Conservation (phyloP, 2,329 filamentous ascomycete genomes). For the Arachnomyces sp. region DNA sequence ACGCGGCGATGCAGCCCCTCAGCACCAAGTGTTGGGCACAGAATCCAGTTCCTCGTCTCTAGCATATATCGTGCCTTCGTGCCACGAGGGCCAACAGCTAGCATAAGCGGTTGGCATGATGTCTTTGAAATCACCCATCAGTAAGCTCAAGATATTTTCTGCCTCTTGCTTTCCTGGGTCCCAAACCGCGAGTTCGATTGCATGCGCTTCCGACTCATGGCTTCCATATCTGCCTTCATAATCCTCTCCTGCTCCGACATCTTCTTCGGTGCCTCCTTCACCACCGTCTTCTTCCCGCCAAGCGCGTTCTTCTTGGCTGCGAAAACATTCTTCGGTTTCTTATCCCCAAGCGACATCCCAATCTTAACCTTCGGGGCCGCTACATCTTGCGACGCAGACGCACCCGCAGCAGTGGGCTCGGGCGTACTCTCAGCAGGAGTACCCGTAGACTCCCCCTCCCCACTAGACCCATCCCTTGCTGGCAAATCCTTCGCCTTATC, state of each 20-base stretch:
- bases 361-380: conserved; percentile 7
- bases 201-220: conserved; percentile 7
- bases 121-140: too few species aligned
- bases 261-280: conserved; percentile 7
- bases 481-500: background rate
- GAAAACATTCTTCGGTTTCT: conserved; percentile 14
- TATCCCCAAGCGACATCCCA: background rate
- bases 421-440: conserved; percentile 3
- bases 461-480: background rate
- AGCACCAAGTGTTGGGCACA: too few species aligned
- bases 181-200: conserved; percentile 1
- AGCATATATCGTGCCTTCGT: too few species aligned
- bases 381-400: conserved; percentile 2
- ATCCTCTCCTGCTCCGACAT: conserved; percentile 11
- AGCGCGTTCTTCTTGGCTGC: conserved; percentile 10
- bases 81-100: too few species aligned
- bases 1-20: too few species aligned
- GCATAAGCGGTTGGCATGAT: too few species aligned
- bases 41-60: too few species aligned
- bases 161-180: conserved; percentile 6
- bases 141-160: conserved; percentile 8
- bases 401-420: background rate
- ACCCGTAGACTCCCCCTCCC: background rate
- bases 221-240: conserved; percentile 14
- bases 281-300: conserved; percentile 7